Percentiles rank a stretch among this genome's conserved stretches.
Evolutionary conservation across 768 basidiomycete species (phyloP).

Genomic region (Wakefieldia striispora): DNA sequence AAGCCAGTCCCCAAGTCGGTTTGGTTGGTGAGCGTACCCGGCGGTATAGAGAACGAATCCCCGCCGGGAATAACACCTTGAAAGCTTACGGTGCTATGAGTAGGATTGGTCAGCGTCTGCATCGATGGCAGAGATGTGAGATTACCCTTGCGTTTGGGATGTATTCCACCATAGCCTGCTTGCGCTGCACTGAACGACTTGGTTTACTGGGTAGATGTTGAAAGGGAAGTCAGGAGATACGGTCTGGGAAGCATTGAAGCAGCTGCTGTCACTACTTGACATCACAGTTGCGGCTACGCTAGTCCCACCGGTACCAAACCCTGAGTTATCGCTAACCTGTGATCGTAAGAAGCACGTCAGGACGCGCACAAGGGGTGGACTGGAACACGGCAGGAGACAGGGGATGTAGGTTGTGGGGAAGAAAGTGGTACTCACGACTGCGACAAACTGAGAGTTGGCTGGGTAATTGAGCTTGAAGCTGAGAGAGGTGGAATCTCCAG

Average conservation of each 20-base stretch:
- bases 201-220: conserved; percentile 57
- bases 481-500: conserved; percentile 36
- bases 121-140: neutral
- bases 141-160: conserved; percentile 52
- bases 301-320: conserved; percentile 74
- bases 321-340: conserved; percentile 57
- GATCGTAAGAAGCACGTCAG: neutral
- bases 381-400: neutral
- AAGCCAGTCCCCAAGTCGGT: conserved; percentile 58
- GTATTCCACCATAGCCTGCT: conserved; percentile 69
- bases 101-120: neutral
- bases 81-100: conserved; percentile 55
- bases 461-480: conserved; percentile 65
- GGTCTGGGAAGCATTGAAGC: conserved; percentile 50
- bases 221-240: conserved; percentile 58
- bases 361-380: neutral
- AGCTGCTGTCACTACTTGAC: conserved; percentile 50
- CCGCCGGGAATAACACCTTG: conserved; percentile 79
- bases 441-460: conserved; percentile 67
- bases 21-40: conserved; percentile 44
- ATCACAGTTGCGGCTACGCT: conserved; percentile 61
- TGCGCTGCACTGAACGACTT: conserved; percentile 61
- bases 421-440: conserved; percentile 55
- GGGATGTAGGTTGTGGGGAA: neutral
- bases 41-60: conserved; percentile 65